These are phyloP conservation scores for Ascochyta clinopodiicola DNA, from an alignment of 2,329 filamentous ascomycete genomes.

Conservation along the genomic window DNA sequence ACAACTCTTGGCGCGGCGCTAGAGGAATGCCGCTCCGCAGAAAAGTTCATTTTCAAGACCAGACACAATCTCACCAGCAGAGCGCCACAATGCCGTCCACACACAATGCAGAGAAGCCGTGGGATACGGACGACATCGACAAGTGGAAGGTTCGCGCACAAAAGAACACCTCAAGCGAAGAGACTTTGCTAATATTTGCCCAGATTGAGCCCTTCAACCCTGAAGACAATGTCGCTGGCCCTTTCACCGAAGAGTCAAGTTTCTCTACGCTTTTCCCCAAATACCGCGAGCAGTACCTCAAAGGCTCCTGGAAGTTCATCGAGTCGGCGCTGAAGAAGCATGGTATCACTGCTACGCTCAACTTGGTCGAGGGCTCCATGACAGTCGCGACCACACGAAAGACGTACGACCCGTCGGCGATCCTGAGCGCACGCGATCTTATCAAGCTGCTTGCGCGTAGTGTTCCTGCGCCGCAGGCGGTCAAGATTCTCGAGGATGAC, in stretches of 20 bases:
- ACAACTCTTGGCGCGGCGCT: constrained; percentile 5
- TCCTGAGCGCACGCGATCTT: constrained; percentile 91
- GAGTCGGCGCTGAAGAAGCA: constrained; percentile 85
- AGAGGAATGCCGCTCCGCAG: constrained; percentile 7
- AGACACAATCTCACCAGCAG: constrained; percentile 4
- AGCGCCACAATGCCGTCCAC: constrained; percentile 76
- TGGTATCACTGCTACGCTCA: constrained; percentile 88
- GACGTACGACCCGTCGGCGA: constrained; percentile 89
- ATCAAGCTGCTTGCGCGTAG: constrained; percentile 86
- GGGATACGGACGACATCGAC: constrained; percentile 93
- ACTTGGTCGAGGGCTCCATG: constrained; percentile 96
- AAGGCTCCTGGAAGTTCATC: constrained; percentile 90
- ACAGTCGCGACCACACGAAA: constrained; percentile 93
- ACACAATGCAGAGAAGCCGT: constrained; percentile 78
- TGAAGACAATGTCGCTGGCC: constrained; percentile 82
- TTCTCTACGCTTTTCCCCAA: constrained; percentile 90
- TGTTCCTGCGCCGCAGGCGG: constrained; percentile 88
- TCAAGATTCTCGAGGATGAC: constrained; percentile 93
- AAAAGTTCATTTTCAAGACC: constrained; percentile 6
- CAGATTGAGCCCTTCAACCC: constrained; percentile 83
- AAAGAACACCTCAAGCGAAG: neutral
- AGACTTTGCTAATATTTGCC: constrained; percentile 6
- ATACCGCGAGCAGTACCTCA: constrained; percentile 93
- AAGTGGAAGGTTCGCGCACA: constrained; percentile 77
- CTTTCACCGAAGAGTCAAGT: constrained; percentile 90